Evolutionary conservation across 257 asterid genomes (phyloP).

Genomic region (Mentha longifolia): DNA sequence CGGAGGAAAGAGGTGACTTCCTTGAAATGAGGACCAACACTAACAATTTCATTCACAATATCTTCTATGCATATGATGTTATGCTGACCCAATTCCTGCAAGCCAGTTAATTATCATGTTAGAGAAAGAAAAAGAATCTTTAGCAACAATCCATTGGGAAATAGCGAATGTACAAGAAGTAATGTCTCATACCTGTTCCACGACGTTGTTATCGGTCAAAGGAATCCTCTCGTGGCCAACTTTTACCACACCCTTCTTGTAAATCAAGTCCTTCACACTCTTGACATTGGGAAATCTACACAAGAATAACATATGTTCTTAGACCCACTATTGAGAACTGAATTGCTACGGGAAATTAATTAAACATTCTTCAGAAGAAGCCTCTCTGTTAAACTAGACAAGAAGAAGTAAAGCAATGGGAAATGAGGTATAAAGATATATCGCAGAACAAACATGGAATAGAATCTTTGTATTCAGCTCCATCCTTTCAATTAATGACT

Average conservation of each 20-base stretch:
- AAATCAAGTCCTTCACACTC: slow-evolving; percentile 89
- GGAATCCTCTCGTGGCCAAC: slow-evolving; percentile 67
- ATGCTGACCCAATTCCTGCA: slow-evolving; percentile 74
- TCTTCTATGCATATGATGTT: slow-evolving; percentile 84
- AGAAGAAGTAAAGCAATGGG: neutral
- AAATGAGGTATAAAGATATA: neutral
- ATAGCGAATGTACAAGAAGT: neutral
- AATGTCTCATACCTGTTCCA: slow-evolving; percentile 65
- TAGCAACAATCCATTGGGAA: neutral
- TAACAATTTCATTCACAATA: slow-evolving; percentile 71
- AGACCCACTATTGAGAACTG: neutral
- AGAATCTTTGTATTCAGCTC: neutral
- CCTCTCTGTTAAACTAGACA: neutral
- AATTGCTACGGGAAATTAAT: neutral
- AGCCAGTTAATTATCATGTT: slow-evolving; percentile 1
- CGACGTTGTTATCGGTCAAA: slow-evolving; percentile 76
- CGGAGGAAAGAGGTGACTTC: slow-evolving; percentile 64
- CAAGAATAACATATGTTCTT: slow-evolving; percentile 18
- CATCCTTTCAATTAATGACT: neutral
- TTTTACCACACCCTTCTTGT: slow-evolving; percentile 85
- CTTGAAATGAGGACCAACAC: slow-evolving; percentile 69
- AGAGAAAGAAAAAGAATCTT: neutral
- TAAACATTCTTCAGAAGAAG: neutral
- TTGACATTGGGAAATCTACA: slow-evolving; percentile 80
- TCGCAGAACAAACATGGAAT: neutral